Evolutionary conservation across 495 filamentous ascomycete genomes (phyloP).

Genomic region (Penicillium odoratum): DNA sequence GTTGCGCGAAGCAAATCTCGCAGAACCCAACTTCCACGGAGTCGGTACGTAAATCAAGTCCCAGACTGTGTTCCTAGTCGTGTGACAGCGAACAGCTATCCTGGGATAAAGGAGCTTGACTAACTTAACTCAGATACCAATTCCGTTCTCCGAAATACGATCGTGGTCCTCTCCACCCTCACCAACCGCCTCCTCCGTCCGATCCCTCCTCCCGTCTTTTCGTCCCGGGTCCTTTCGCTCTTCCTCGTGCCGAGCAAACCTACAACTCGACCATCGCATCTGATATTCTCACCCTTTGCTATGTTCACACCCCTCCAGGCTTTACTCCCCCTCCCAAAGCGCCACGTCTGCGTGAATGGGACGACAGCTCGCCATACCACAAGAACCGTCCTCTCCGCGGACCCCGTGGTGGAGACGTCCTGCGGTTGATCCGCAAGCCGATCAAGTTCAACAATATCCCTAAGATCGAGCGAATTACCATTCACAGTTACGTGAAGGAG

Average conservation of each 20-base stretch:
- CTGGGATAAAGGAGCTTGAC: background rate
- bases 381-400: conserved; percentile 82
- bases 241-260: conserved; percentile 86
- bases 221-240: conserved; percentile 88
- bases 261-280: conserved; percentile 80
- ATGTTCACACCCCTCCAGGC: conserved; percentile 78
- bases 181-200: conserved; percentile 81
- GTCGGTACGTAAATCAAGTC: conserved; percentile 54
- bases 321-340: conserved; percentile 60
- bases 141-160: conserved; percentile 91
- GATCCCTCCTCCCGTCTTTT: conserved; percentile 85
- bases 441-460: conserved; percentile 87
- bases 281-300: conserved; percentile 88
- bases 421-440: conserved; percentile 71
- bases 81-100: conserved; percentile 5
- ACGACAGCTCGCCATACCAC: conserved; percentile 88
- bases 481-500: conserved; percentile 68
- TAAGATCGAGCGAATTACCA: conserved; percentile 73
- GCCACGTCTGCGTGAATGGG: conserved; percentile 81
- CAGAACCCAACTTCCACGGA: conserved; percentile 60
- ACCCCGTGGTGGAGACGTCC: conserved; percentile 68
- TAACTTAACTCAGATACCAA: conserved; percentile 65
- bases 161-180: conserved; percentile 88
- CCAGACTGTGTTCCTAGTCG: background rate
- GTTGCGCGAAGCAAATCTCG: conserved; percentile 50